These are phyloP conservation scores for Ananas comosus DNA, from an alignment of 176 grass and related monocot species.

Conservation along the genomic window DNA sequence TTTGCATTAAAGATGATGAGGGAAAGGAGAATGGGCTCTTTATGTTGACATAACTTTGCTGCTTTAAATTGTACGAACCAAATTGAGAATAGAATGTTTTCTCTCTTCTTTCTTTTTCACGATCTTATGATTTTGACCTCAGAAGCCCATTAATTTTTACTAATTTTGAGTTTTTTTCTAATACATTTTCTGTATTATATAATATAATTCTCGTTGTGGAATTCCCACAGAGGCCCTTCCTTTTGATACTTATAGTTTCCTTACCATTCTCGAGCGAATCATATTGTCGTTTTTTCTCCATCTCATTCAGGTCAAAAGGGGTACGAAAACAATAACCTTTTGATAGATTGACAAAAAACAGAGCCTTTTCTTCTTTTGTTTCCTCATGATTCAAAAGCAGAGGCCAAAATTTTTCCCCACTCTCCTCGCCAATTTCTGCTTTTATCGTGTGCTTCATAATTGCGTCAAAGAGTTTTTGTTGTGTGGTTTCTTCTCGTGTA, in stretches of 20 bases:
- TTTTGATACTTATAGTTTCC: background rate
- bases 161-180: background rate
- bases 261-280: background rate
- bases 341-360: background rate
- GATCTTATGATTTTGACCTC: background rate
- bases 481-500: background rate
- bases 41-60: background rate
- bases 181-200: background rate
- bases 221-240: background rate
- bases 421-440: background rate
- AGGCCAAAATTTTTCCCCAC: background rate
- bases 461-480: background rate
- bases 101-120: background rate
- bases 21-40: background rate
- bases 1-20: background rate
- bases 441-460: background rate
- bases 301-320: background rate
- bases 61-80: background rate
- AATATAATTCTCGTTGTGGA: too few species aligned
- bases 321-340: background rate
- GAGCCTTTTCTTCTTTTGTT: background rate
- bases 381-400: background rate
- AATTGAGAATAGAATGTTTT: background rate
- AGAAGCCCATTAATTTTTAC: background rate
- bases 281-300: background rate